Conservation (phyloP, 306 rosid species). For the Prunus campanulata region DNA sequence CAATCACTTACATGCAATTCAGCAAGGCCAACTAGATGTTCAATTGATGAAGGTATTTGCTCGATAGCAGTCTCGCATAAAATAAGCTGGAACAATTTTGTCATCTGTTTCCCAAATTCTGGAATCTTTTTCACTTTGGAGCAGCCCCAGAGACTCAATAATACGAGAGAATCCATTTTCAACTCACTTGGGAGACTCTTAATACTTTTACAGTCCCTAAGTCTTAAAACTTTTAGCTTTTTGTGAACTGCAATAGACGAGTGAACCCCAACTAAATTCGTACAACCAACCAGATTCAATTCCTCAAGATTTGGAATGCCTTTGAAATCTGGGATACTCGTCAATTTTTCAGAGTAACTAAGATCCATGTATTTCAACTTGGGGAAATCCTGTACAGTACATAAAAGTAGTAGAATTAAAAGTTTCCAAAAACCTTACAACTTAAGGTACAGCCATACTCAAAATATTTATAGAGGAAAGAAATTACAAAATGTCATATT, state of each 20-base stretch:
- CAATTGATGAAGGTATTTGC: no score
- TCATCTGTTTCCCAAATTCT: no score
- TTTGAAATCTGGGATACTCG: conserved; percentile 14
- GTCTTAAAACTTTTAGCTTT: not conserved
- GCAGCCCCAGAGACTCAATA: no score
- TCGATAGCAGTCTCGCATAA: no score
- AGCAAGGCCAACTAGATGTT: no score
- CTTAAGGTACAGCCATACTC: not conserved
- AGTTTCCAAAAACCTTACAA: not conserved
- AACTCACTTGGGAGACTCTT: conserved; percentile 1
- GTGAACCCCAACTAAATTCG: conserved; percentile 4
- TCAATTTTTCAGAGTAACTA: not conserved
- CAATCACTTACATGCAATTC: no score
- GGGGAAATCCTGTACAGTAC: conserved; percentile 1
- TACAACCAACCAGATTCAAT: not conserved
- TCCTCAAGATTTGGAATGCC: not conserved
- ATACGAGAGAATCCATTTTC: no score
- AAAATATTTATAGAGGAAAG: no score
- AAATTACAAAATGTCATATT: no score
- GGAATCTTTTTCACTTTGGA: no score
- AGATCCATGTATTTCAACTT: conserved; percentile 2
- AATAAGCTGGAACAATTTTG: no score
- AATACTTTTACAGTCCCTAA: not conserved
- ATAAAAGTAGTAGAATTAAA: not conserved
- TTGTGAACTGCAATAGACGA: not conserved